A percentile compares a stretch with the other conserved stretches of the same genome.
Conservation (phyloP, 108 stramenopile genomes). For the Nitzschia sp. region DNA sequence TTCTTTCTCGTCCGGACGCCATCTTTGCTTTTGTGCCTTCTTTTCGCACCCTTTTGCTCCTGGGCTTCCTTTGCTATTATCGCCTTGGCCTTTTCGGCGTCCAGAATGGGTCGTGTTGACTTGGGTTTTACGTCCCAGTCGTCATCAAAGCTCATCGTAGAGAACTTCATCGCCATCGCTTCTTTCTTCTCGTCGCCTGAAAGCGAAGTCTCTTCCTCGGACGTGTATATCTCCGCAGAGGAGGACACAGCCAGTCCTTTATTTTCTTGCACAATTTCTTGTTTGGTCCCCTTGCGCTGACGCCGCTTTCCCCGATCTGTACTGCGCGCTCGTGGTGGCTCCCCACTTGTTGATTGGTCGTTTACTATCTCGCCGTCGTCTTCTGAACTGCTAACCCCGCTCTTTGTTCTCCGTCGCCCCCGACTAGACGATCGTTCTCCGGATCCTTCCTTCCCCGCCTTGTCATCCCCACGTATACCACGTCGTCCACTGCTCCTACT, state of each 20-base stretch:
- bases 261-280: too few relatives aligned
- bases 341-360: background rate
- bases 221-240: too few relatives aligned
- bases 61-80: background rate
- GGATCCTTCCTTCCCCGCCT: background rate
- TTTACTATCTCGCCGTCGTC: background rate
- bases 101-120: slow-evolving; percentile 3
- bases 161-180: background rate
- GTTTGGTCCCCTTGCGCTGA: background rate
- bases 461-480: background rate
- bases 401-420: background rate
- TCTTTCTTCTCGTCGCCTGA: background rate
- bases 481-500: too few relatives aligned
- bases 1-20: too few relatives aligned
- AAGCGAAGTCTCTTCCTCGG: too few relatives aligned
- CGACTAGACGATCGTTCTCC: slow-evolving; percentile 8
- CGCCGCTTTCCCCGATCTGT: background rate
- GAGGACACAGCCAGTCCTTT: too few relatives aligned
- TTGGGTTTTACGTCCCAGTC: slow-evolving; percentile 13
- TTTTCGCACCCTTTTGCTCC: too few relatives aligned
- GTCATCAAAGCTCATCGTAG: slow-evolving; percentile 4
- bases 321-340: background rate
- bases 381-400: background rate
- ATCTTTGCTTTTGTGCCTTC: too few relatives aligned
- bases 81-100: slow-evolving; percentile 2